Conservation (phyloP, 441 rosid species). For the Monsonia emarginata region DNA sequence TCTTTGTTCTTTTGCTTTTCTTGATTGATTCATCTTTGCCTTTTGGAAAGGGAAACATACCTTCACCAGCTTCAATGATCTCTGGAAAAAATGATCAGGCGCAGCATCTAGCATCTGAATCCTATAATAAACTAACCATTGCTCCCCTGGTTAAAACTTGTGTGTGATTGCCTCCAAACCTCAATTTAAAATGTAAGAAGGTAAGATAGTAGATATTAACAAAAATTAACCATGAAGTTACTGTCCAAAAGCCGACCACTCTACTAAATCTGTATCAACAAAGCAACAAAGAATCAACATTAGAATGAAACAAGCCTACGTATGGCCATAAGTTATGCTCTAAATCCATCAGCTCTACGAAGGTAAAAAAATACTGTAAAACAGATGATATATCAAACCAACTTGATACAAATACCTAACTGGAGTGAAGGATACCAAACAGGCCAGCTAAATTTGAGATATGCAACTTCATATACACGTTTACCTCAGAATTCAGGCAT, state of each 20-base stretch:
- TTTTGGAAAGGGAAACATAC: constrained; percentile 29
- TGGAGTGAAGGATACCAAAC: constrained; percentile 22
- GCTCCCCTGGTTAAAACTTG: constrained; percentile 22
- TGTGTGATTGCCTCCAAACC: constrained; percentile 26
- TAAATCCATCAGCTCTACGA: constrained; percentile 13
- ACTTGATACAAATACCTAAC: constrained; percentile 23
- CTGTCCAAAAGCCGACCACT: constrained; percentile 24
- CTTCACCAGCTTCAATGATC: constrained; percentile 28
- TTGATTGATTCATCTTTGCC: background rate
- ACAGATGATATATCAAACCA: constrained; percentile 14
- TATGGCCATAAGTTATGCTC: constrained; percentile 15
- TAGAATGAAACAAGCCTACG: constrained; percentile 17
- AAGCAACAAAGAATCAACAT: constrained; percentile 29
- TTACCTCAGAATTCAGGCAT: constrained; percentile 33
- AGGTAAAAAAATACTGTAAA: constrained; percentile 2
- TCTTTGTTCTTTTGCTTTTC: constrained; percentile 1
- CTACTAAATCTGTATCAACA: constrained; percentile 34
- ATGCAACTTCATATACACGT: constrained; percentile 30
- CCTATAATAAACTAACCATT: constrained; percentile 23
- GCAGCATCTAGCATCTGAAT: constrained; percentile 18
- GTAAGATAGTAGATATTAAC: constrained; percentile 25
- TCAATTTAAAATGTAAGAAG: constrained; percentile 27
- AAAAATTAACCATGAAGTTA: constrained; percentile 24
- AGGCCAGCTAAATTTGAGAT: constrained; percentile 21
- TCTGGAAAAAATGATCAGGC: constrained; percentile 14